Percentiles rank a stretch among this genome's conserved stretches.
Conservation (phyloP, 805 yeast species). For the Yarrowia yakushimensis region DNA sequence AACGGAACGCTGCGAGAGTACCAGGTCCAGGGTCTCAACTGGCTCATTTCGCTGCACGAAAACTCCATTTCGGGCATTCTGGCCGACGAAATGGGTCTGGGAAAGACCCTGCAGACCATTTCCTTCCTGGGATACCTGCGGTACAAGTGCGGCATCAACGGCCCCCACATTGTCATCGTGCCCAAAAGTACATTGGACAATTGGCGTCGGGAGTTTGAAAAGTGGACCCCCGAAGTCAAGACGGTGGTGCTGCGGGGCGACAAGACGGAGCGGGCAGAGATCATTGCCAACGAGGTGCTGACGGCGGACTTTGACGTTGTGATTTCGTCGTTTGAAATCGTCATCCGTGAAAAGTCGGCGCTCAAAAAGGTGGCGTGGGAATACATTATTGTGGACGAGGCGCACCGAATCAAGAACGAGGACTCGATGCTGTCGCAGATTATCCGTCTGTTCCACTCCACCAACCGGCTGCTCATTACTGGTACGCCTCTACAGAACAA, state of each 20-base stretch:
- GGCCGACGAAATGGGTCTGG: conserved; percentile 98
- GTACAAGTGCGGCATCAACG: conserved; percentile 70
- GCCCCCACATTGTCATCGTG: conserved; percentile 87
- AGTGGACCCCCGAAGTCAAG: conserved; percentile 94
- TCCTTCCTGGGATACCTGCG: conserved; percentile 86
- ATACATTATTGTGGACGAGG: conserved; percentile 91
- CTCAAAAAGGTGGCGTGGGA: conserved; percentile 87
- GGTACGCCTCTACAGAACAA: conserved; percentile 97
- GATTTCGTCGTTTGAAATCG: conserved; percentile 90
- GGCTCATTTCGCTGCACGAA: conserved; percentile 87
- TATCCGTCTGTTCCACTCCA: conserved; percentile 80
- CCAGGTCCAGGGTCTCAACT: conserved; percentile 91
- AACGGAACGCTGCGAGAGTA: conserved; percentile 80
- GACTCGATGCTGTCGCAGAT: conserved; percentile 89
- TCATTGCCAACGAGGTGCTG: conserved; percentile 58
- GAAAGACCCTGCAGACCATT: conserved; percentile 92
- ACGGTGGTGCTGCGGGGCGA: conserved; percentile 84
- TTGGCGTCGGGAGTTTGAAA: conserved; percentile 91
- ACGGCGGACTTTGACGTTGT: conserved; percentile 83
- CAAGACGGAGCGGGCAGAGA: conserved; percentile 67
- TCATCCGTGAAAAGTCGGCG: conserved; percentile 78
- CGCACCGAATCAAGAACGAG: conserved; percentile 94
- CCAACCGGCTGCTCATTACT: conserved; percentile 79
- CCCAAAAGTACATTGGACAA: conserved; percentile 95
- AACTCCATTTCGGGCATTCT: conserved; percentile 86